Base-by-base conservation (phyloP, 371 early-diverging fungal species). In the Saksenaea vasiformis region DNA sequence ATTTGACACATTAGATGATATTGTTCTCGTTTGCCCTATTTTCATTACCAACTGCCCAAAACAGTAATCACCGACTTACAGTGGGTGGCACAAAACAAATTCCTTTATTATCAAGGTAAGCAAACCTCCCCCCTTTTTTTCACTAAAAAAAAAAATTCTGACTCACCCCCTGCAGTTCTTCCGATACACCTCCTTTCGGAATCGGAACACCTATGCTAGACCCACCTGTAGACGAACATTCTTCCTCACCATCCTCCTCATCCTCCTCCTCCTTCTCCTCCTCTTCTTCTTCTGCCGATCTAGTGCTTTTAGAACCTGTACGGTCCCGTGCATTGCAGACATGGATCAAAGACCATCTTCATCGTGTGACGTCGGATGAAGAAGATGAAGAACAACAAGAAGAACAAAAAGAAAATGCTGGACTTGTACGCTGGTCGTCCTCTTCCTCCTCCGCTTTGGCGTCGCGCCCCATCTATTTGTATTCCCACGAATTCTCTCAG, bases 401-500 rank as follows among this genome's bases (percentile, higher is more conserved):
- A n/a, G n/a, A n/a, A n/a, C n/a, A n/a, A n/a, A n/a, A 58, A 3
- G 37, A 36, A 24, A 5, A 58, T n/a, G 19, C 61, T 7, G 67
- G 58, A 4, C 55, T 71, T 47, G 67, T 71, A 31, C 68, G 58
- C 53, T 71, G 66, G 61, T 62, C 69, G 47, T 58, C 24, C 11
- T 7, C 47, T 14, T 19, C 47, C 51, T 11, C 58, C 22, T 26
- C 61, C 17, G 39, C 54, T 28, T 28, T 15, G 38, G 19, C 67
- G 39, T 36, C 44, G 10, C 26, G 19, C 15, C 60, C n/a, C 24
- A 67, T 80, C 19, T 78, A 80, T 44, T 41, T 80, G 37, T 80
- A 78, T 57, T 73, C 81, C 1, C 61, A 67, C 4, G 76, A 76
- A 56, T 71, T 78, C 17, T 70, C 78, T 1, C 78, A 77, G 36